Evolutionary conservation across 257 asterid species (phyloP), one percentile per base, ranked within the genome.

Genomic region (Solanum tarijense): DNA sequence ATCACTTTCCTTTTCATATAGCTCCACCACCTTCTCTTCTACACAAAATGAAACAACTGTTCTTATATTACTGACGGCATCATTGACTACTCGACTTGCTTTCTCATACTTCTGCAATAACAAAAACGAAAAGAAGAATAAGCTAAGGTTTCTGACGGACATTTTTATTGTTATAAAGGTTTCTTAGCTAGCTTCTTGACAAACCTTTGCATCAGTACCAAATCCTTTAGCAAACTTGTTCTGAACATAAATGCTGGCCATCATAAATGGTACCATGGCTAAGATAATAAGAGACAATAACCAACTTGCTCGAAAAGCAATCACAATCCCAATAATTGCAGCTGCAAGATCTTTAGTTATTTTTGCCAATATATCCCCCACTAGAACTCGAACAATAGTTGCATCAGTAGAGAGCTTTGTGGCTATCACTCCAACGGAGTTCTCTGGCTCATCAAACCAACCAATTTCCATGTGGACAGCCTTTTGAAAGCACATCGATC

Each of bases 271-370:
- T 41, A 92, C 66, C 93, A 94, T 90, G 79, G 86, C 92, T 84
- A 94, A 88, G 46, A 94, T 71, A 83, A 94, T 93, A 16, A 94
- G 94, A 62, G 98, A 93, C 90, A 94, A 83, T 87, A 93, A 92
- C 98, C 98, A 94, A 86, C 95, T 93, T 84, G 98, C 96, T 87
- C 69, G 87, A 69, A 93, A 94, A 85, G 98, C 98, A 86, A 94
- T 94, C 31, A 76, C 93, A 86, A 91, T 72, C 23, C 96, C 98
- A 1, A 91, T 92, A 16, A 84, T 21, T 25, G 91, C 92, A 7
- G 98, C 89, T 9, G 95, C 88, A 20, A 88, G 60, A 92, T 93
- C 94, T 86, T 92, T 94, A 85, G 94, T 94, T 75, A 89, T 55
- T 86, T 94, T 94, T 16, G 90, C 93, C 11, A 94, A 94, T 11